These are phyloP conservation scores for Flaveria robusta DNA, from an alignment of 129 eudicot species.

Conservation along the genomic window DNA sequence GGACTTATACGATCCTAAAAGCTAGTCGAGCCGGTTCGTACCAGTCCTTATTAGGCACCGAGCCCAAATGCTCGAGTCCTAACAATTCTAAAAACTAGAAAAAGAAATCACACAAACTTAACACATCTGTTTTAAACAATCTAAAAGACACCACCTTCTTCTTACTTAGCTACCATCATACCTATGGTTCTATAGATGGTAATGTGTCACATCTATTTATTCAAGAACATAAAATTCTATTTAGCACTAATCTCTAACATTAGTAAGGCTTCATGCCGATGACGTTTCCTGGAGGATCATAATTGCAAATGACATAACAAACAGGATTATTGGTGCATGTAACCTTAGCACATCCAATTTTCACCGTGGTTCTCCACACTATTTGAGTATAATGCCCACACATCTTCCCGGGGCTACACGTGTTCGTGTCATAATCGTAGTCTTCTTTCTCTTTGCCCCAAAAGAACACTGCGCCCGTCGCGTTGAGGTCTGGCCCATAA, in stretches of 20 bases:
- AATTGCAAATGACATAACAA: slow-evolving; percentile 39
- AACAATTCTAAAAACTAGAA: neutral
- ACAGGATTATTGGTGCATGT: slow-evolving; percentile 33
- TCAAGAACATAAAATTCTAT: too few species aligned
- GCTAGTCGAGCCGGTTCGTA: too few species aligned
- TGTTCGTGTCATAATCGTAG: slow-evolving; percentile 31
- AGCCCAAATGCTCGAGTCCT: neutral
- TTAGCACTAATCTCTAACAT: neutral
- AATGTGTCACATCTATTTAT: too few species aligned
- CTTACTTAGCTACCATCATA: neutral
- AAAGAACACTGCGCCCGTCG: slow-evolving; percentile 33
- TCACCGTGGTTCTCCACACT: slow-evolving; percentile 40
- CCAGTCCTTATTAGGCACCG: too few species aligned
- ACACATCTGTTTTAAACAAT: neutral
- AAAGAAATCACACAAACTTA: neutral
- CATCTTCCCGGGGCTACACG: slow-evolving; percentile 24
- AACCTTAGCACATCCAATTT: slow-evolving; percentile 53
- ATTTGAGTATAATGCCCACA: slow-evolving; percentile 67
- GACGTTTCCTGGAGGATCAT: slow-evolving; percentile 57
- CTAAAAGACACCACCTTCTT: neutral
- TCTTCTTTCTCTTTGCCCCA: slow-evolving; percentile 33
- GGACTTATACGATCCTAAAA: too few species aligned
- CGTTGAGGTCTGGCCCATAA: slow-evolving; percentile 29
- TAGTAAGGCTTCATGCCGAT: slow-evolving; percentile 44
- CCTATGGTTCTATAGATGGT: too few species aligned